A percentile compares a stretch with the other conserved stretches of the same genome.
These are phyloP conservation scores for Metarhizium humberi DNA, from an alignment of 2,329 filamentous ascomycete genomes.

Conservation along the genomic window DNA sequence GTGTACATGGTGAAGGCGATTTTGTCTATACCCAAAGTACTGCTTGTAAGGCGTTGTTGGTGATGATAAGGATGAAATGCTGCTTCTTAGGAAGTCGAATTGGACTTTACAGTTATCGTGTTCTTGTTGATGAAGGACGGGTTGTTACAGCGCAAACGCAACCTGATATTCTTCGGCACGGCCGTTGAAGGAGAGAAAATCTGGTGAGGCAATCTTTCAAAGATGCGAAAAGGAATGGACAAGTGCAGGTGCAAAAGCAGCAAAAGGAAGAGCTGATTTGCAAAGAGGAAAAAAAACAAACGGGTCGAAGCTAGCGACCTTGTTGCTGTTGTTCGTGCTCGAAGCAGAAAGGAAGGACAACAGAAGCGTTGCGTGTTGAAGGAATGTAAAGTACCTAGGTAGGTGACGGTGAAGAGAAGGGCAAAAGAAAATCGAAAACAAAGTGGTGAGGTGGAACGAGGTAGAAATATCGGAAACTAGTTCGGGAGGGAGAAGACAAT, in stretches of 20 bases:
- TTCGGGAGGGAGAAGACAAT: neutral
- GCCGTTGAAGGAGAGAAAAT: slow-evolving; percentile 20
- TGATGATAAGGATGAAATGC: slow-evolving; percentile 1
- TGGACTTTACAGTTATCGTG: neutral
- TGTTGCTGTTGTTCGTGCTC: neutral
- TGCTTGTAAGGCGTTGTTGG: slow-evolving; percentile 3
- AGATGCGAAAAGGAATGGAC: slow-evolving; percentile 31
- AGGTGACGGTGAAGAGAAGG: slow-evolving; percentile 3
- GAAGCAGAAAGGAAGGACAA: slow-evolving; percentile 14
- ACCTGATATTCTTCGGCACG: slow-evolving; percentile 18
- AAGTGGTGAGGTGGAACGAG: neutral
- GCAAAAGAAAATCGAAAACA: slow-evolving; percentile 7
- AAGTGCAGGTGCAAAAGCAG: slow-evolving; percentile 19
- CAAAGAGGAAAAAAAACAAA: neutral
- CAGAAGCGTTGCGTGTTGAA: slow-evolving; percentile 8
- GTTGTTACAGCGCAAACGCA: neutral
- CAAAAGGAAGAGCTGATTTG: slow-evolving; percentile 15
- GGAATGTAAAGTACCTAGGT: slow-evolving; percentile 8
- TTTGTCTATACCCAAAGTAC: neutral
- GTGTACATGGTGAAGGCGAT: slow-evolving; percentile 28
- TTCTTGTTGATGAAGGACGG: neutral
- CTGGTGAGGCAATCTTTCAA: slow-evolving; percentile 37
- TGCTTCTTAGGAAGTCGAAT: neutral
- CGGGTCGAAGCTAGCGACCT: slow-evolving; percentile 11
- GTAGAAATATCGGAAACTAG: neutral